A percentile compares a stretch with the other conserved stretches of the same genome.
Conservation (phyloP, 2,329 filamentous ascomycete genomes). For the Cercospora sp. region DNA sequence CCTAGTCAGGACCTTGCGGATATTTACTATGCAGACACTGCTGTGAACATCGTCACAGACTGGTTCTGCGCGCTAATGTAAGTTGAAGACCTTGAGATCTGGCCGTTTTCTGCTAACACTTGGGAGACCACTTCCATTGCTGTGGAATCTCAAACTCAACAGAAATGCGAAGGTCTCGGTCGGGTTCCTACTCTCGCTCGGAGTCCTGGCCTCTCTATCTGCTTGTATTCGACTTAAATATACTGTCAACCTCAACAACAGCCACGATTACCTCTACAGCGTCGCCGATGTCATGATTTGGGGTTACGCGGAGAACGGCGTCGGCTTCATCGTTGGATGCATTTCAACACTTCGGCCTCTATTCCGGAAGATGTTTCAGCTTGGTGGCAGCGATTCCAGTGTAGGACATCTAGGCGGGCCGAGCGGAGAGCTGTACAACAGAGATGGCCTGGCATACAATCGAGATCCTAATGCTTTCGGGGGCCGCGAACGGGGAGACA, state of each 20-base stretch:
- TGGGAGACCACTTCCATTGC: slow-evolving; percentile 45
- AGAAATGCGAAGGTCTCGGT: slow-evolving; percentile 44
- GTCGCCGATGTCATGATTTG: slow-evolving; percentile 41
- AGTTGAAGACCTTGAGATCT: slow-evolving; percentile 1
- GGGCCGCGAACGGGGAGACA: slow-evolving; percentile 1
- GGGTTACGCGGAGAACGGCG: slow-evolving; percentile 42
- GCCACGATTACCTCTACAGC: slow-evolving; percentile 37
- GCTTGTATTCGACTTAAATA: slow-evolving; percentile 41
- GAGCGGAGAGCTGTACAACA: slow-evolving; percentile 3
- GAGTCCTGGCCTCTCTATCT: slow-evolving; percentile 38
- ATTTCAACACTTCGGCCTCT: slow-evolving; percentile 40
- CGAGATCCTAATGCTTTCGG: slow-evolving; percentile 8
- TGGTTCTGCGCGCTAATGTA: slow-evolving; percentile 41
- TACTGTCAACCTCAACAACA: slow-evolving; percentile 39
- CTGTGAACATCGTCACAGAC: slow-evolving; percentile 42
- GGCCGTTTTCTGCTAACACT: background rate
- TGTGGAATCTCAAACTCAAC: slow-evolving; percentile 48
- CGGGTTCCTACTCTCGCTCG: slow-evolving; percentile 41
- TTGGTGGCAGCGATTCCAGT: slow-evolving; percentile 22
- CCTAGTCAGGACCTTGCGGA: slow-evolving; percentile 32
- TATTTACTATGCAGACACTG: slow-evolving; percentile 41
- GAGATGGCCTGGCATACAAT: slow-evolving; percentile 8
- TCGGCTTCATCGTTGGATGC: slow-evolving; percentile 40
- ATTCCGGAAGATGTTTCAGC: slow-evolving; percentile 32
- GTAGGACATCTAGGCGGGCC: slow-evolving; percentile 10